phyloP scores from a whole-genome alignment of 257 asterid species.

The Penstemon barbatus region DNA sequence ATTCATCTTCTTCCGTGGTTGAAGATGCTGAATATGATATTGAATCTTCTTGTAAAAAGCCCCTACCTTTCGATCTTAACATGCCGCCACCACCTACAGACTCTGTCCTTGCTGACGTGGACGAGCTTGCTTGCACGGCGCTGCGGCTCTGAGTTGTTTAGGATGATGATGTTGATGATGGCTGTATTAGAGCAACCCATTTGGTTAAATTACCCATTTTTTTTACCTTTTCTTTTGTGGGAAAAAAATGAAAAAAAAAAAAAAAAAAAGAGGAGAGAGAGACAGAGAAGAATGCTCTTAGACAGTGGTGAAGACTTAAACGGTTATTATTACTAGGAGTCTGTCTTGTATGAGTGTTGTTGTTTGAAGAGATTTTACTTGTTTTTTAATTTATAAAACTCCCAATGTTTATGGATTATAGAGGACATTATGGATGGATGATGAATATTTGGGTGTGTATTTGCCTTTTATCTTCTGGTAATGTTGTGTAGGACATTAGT shows the following conservation, averaged over 20 bases:
- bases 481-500: not conserved
- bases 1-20: constrained; percentile 54
- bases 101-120: constrained; percentile 21
- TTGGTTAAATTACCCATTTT: constrained; percentile 27
- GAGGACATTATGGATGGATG: constrained; percentile 16
- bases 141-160: constrained; percentile 40
- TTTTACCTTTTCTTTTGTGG: constrained; percentile 21
- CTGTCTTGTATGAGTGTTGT: constrained; percentile 36
- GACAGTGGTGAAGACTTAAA: constrained; percentile 26
- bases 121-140: constrained; percentile 35
- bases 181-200: constrained; percentile 21
- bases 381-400: constrained; percentile 28
- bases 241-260: not conserved
- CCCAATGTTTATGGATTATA: constrained; percentile 29
- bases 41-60: constrained; percentile 41
- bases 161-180: constrained; percentile 26
- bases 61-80: constrained; percentile 50
- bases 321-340: constrained; percentile 21
- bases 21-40: constrained; percentile 45
- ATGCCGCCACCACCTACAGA: constrained; percentile 35
- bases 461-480: not conserved
- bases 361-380: constrained; percentile 36
- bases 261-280: constrained; percentile 1
- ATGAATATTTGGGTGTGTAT: constrained; percentile 9
- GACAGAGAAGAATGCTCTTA: constrained; percentile 27